Evolutionary conservation across 2,329 filamentous ascomycete genomes (phyloP).

Genomic region (Stachybotrys echinatus): DNA sequence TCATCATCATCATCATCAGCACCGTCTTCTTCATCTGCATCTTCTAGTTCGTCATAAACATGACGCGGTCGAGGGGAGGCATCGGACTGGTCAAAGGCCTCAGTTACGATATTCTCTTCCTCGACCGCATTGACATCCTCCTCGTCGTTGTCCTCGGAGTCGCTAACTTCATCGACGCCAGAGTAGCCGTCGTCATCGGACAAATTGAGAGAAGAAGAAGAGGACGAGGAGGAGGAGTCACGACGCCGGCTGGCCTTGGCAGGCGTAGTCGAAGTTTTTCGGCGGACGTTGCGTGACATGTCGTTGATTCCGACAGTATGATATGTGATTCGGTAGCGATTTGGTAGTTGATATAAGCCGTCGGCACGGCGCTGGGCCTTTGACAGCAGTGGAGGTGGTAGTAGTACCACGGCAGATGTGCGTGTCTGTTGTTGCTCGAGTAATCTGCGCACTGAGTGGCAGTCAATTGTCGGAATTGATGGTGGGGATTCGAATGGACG

Average conservation of each 20-base stretch:
- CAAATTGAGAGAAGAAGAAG: conserved; percentile 53
- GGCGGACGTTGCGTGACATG: conserved; percentile 51
- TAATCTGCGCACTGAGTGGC: too few species aligned
- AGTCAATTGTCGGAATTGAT: too few species aligned
- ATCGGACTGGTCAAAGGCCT: conserved; percentile 31
- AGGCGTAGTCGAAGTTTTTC: conserved; percentile 38
- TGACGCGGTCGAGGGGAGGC: conserved; percentile 46
- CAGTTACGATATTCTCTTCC: conserved; percentile 64
- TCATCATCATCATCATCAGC: conserved; percentile 33
- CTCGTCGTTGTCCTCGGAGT: conserved; percentile 73
- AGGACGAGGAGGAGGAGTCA: conserved; percentile 47
- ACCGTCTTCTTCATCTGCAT: conserved; percentile 25
- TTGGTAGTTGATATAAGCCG: neutral
- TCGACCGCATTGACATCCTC: conserved; percentile 72
- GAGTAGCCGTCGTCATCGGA: conserved; percentile 71
- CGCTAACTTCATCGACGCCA: conserved; percentile 72
- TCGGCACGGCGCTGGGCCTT: too few species aligned
- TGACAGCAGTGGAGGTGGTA: too few species aligned
- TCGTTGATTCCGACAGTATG: conserved; percentile 5
- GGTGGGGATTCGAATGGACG: too few species aligned
- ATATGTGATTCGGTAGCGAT: neutral
- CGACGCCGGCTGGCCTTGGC: conserved; percentile 37
- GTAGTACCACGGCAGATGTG: too few species aligned
- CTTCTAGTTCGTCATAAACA: conserved; percentile 28
- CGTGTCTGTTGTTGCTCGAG: too few species aligned